A percentile compares a stretch with the other conserved stretches of the same genome.
These are phyloP conservation scores for Theobroma cacao DNA, from an alignment of 345 rosid genomes.

Conservation along the genomic window DNA sequence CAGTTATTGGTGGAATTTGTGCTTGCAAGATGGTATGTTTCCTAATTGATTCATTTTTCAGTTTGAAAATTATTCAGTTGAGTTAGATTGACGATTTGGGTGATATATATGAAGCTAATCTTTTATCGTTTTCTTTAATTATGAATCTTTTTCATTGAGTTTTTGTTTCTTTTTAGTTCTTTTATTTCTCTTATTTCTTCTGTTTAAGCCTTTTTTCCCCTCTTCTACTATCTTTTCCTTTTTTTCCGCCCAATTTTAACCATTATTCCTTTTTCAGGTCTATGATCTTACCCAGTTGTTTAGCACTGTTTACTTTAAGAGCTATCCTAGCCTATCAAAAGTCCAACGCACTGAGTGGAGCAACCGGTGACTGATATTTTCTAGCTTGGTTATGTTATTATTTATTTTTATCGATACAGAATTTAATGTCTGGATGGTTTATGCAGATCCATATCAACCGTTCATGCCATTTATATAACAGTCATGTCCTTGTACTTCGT, in stretches of 20 bases:
- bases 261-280: conserved; percentile 35
- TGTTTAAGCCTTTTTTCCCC: neutral
- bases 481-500: conserved; percentile 56
- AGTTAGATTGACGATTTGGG: neutral
- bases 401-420: neutral
- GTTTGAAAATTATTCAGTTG: neutral
- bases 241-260: neutral
- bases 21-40: conserved; percentile 55
- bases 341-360: conserved; percentile 62
- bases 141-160: neutral
- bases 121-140: neutral
- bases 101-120: neutral
- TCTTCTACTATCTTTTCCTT: neutral
- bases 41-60: neutral
- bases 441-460: conserved; percentile 62
- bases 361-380: conserved; percentile 43
- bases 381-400: neutral
- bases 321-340: conserved; percentile 47
- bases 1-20: conserved; percentile 47
- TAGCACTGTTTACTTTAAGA: conserved; percentile 54
- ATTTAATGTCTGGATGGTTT: neutral
- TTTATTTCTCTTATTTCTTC: neutral
- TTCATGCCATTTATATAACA: conserved; percentile 62
- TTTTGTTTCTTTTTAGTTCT: neutral
- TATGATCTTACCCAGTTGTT: conserved; percentile 56